Evolutionary conservation across 805 yeast species (phyloP).

Genomic region (Spathaspora gorwiae): DNA sequence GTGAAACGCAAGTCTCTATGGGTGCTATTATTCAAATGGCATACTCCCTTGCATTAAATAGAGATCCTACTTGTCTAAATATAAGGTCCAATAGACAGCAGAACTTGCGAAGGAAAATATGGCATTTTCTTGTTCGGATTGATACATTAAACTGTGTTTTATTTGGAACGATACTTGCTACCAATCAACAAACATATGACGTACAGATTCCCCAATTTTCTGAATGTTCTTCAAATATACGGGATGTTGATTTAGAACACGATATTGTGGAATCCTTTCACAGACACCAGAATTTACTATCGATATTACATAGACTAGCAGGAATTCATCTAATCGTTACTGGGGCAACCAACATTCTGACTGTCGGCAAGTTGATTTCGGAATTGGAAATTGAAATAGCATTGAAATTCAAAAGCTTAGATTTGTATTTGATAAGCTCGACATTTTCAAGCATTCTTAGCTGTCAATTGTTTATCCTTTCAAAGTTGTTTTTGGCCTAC

Average conservation of each 20-base stretch:
- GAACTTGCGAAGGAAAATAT: conserved; percentile 53
- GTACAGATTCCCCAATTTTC: conserved; percentile 40
- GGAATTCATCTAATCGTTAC: conserved; percentile 1
- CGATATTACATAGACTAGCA: conserved; percentile 1
- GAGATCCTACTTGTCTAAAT: conserved; percentile 25
- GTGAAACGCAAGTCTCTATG: conserved; percentile 11
- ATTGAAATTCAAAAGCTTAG: background rate
- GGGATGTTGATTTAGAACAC: conserved; percentile 7
- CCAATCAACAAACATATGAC: conserved; percentile 39
- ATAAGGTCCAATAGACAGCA: conserved; percentile 16
- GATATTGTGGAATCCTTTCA: conserved; percentile 2
- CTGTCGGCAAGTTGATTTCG: background rate
- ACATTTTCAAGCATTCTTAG: background rate
- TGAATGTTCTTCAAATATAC: conserved; percentile 6
- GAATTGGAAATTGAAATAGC: conserved; percentile 1
- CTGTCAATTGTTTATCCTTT: background rate
- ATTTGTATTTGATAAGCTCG: background rate
- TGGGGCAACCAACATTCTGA: background rate
- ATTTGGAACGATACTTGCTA: conserved; percentile 42
- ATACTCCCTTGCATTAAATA: conserved; percentile 25
- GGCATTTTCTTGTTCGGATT: conserved; percentile 46
- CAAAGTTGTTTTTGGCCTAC: background rate
- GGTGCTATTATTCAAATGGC: conserved; percentile 26
- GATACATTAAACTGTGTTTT: conserved; percentile 42
- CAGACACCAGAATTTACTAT: background rate